Conservation (phyloP, 495 filamentous ascomycete genomes). For the Mycothermus thermophilus region DNA sequence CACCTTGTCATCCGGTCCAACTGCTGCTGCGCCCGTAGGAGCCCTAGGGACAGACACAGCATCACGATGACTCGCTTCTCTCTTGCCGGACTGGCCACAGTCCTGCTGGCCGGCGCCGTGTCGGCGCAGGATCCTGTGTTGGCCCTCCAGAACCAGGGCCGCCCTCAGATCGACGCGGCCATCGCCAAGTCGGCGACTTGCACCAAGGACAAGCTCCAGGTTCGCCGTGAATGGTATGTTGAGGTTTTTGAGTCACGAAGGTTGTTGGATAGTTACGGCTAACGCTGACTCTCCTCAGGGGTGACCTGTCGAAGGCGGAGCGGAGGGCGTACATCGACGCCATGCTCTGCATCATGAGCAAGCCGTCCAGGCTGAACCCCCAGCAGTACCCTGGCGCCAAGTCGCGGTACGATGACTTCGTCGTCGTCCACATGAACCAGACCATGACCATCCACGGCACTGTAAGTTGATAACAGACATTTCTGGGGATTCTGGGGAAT, state of each 20-base stretch:
- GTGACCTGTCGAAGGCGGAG: constrained; percentile 32
- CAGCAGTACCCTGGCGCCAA: constrained; percentile 24
- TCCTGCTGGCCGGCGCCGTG: constrained; percentile 8
- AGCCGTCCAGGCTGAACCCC: constrained; percentile 35
- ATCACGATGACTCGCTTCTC: constrained; percentile 17
- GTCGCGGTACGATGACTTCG: constrained; percentile 51
- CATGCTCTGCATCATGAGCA: constrained; percentile 47
- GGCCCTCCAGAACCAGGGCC: constrained; percentile 30
- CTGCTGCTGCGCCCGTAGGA: not conserved
- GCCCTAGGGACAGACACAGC: not conserved
- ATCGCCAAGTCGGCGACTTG: constrained; percentile 34
- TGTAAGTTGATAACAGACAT: not conserved
- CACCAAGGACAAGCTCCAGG: constrained; percentile 31
- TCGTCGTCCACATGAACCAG: constrained; percentile 52
- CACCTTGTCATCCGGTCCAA: not conserved
- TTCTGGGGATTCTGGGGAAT: not conserved
- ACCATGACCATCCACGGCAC: constrained; percentile 48
- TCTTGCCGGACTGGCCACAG: constrained; percentile 14
- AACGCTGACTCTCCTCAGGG: constrained; percentile 26
- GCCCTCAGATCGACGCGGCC: constrained; percentile 23
- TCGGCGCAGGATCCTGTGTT: constrained; percentile 26
- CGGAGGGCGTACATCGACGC: constrained; percentile 48
- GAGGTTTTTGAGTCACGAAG: not conserved
- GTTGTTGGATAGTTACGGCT: not conserved
- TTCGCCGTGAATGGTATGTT: constrained; percentile 37